Base-by-base conservation (phyloP, 2,329 filamentous ascomycete species). In the Fusarium robinianum region DNA sequence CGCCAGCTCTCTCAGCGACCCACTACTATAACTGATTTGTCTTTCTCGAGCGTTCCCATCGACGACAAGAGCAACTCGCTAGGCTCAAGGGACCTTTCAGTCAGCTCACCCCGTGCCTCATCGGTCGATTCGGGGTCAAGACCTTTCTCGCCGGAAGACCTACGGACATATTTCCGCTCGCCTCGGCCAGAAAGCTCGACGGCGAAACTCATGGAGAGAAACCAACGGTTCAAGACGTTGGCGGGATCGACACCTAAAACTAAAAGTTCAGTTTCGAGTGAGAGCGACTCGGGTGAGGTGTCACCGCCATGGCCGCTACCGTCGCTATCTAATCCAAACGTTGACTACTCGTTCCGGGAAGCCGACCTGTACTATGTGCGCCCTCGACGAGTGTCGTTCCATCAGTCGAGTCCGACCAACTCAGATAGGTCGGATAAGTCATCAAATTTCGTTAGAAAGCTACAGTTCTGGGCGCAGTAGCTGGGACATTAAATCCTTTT, bases 331-430 rank as follows among this genome's bases (percentile, higher is more conserved):
- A 51, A 48, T 17, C 46, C 47, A 6, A 62, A 59, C 38, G 57
- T 59, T 6, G 67, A 70, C 37, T 70, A 70, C 26, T 67, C 67
- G 0, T 64, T 70, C 14, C 61, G 67, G 8, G 67, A 70, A 39
- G 59, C 63, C 1, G 67, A 70, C 31, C 47, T 68, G 8, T 68
- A 65, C 31, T 70, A 69, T 30, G 39, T 41, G 2, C 56, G 35
- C 22, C 57, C 57, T 2, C 40, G 57, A 10, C 42, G 41, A 17
- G 36, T 60, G 4, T 51, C 53, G 0, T 60, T 60, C 27, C 42
- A 49, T 3, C 46, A 53, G 8, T 6, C 42, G n/a, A 32, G 7
- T 4, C 3, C 14, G 3, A 14, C 6, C 14, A 11, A 14, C 8
- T 19, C 27, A 9, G 24, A 41, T 8, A 23, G 5, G 0, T 19